A percentile compares a stretch with the other conserved stretches of the same genome.
phyloP scores from a whole-genome alignment of 805 yeast genomes.

The Priceomyces medius region DNA sequence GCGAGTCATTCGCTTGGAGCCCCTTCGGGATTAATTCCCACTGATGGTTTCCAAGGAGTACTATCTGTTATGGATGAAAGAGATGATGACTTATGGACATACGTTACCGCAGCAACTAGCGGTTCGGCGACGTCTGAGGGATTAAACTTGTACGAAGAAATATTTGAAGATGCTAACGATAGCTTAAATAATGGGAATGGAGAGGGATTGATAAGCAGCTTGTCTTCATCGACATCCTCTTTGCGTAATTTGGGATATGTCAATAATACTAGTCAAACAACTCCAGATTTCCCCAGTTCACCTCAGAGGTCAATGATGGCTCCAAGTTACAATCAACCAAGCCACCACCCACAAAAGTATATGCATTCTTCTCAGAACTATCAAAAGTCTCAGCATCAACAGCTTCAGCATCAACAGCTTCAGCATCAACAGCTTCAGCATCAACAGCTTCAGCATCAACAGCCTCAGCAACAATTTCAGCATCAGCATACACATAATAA shows the following conservation, averaged over 20 bases:
- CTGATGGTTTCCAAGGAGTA: neutral
- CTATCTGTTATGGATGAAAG: neutral
- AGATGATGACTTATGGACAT: slow-evolving; percentile 2
- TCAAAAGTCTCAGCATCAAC: slow-evolving; percentile 1
- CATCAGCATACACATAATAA: too few relatives aligned
- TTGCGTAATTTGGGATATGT: slow-evolving; percentile 5
- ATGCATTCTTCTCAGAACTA: neutral
- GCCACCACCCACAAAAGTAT: neutral
- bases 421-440: slow-evolving; percentile 2
- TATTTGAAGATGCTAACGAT: neutral
- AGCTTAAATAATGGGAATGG: neutral
- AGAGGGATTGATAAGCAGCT: slow-evolving; percentile 3
- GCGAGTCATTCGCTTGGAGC: neutral
- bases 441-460: neutral
- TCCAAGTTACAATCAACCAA: neutral
- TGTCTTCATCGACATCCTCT: slow-evolving; percentile 8
- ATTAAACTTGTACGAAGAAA: slow-evolving; percentile 1
- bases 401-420: too few relatives aligned
- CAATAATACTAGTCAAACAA: slow-evolving; percentile 7
- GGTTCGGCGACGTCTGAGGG: neutral
- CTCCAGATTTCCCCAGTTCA: slow-evolving; percentile 7
- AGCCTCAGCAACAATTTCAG: neutral
- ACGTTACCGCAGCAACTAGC: neutral
- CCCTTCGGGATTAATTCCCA: neutral
- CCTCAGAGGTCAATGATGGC: slow-evolving; percentile 1